phyloP scores from a whole-genome alignment of 2,329 filamentous ascomycete genomes.

The Coniochaeta sp. region DNA sequence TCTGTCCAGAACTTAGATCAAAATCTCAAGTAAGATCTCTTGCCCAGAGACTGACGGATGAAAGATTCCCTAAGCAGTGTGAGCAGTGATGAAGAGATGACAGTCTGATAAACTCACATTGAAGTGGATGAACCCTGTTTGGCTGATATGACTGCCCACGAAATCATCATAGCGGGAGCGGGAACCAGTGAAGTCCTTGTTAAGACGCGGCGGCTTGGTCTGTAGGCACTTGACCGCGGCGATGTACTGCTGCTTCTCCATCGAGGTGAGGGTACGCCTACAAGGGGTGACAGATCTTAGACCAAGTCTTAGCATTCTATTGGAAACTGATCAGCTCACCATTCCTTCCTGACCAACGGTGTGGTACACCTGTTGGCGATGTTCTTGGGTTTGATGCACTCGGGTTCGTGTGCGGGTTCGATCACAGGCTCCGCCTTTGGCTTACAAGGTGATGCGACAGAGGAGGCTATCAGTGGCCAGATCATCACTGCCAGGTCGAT shows the following conservation, averaged over 20 bases:
- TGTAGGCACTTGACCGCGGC: slow-evolving; percentile 12
- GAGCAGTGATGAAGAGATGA: not conserved
- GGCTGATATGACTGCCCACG: slow-evolving; percentile 11
- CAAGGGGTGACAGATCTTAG: no score
- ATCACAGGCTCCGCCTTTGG: not conserved
- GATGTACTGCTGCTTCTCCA: slow-evolving; percentile 7
- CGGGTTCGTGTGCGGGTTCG: not conserved
- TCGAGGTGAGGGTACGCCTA: not conserved
- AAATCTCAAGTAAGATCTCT: not conserved
- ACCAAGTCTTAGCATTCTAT: not conserved
- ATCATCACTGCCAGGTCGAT: not conserved
- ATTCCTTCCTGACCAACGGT: not conserved
- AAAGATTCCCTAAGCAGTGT: not conserved
- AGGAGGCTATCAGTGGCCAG: not conserved
- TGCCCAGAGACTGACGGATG: not conserved
- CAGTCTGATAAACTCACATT: not conserved
- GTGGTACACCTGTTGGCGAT: not conserved
- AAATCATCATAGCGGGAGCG: slow-evolving; percentile 14
- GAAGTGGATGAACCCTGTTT: slow-evolving; percentile 5
- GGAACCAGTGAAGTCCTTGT: slow-evolving; percentile 5
- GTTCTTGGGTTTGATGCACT: not conserved
- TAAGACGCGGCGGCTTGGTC: slow-evolving; percentile 6
- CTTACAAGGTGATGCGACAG: not conserved
- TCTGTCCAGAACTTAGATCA: not conserved
- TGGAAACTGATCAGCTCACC: not conserved